phyloP scores from a whole-genome alignment of 2,329 filamentous ascomycete species.

The Clonostachys sp. region DNA sequence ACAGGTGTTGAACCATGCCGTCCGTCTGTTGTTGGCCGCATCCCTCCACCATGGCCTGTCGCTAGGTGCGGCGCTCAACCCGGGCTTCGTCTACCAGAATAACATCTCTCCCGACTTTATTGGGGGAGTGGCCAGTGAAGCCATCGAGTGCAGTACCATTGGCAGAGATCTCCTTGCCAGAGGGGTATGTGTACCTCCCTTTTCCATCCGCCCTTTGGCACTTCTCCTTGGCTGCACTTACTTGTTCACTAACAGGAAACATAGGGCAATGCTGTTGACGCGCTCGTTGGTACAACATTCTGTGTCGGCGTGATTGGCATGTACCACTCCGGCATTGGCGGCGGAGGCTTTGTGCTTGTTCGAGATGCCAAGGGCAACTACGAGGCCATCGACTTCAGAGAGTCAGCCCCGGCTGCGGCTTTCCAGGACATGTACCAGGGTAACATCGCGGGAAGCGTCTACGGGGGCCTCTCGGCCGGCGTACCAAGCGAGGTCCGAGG shows the following conservation, averaged over 20 bases:
- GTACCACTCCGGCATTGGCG: conserved; percentile 81
- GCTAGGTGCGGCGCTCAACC: background rate
- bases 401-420: conserved; percentile 79
- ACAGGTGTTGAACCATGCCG: background rate
- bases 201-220: background rate
- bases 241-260: background rate
- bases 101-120: conserved; percentile 8
- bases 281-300: conserved; percentile 67
- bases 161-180: conserved; percentile 56
- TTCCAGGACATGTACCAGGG: conserved; percentile 80
- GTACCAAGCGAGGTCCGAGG: conserved; percentile 76
- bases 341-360: conserved; percentile 86
- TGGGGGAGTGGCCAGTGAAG: conserved; percentile 70
- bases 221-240: background rate
- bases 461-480: conserved; percentile 67
- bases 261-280: conserved; percentile 72
- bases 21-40: background rate
- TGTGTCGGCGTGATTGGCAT: conserved; percentile 73
- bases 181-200: conserved; percentile 33
- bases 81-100: background rate
- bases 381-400: conserved; percentile 85
- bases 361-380: conserved; percentile 69
- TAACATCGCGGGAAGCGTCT: conserved; percentile 61
- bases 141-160: conserved; percentile 62
- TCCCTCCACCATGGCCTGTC: background rate